Percentiles rank a stretch among this genome's conserved stretches.
phyloP scores from a whole-genome alignment of 2,329 filamentous ascomycete genomes.

The Trichophaea hybrida region DNA sequence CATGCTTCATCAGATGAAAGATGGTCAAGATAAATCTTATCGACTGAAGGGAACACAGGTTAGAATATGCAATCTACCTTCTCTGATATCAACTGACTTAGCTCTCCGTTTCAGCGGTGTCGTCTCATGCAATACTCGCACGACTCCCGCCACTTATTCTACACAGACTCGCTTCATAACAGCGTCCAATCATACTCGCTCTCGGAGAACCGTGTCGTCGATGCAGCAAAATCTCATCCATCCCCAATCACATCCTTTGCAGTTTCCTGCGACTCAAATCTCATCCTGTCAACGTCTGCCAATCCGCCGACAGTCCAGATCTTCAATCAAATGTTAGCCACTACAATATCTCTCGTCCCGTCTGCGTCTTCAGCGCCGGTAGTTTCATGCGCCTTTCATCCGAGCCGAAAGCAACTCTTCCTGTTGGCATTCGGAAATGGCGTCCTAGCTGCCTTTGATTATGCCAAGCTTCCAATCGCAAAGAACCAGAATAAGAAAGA shows the following conservation, averaged over 20 bases:
- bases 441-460: conserved; percentile 27
- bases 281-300: conserved; percentile 25
- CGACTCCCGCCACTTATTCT: conserved; percentile 25
- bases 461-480: conserved; percentile 21
- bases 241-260: conserved; percentile 25
- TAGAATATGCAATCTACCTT: neutral
- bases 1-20: conserved; percentile 25
- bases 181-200: conserved; percentile 27
- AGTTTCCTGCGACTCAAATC: conserved; percentile 25
- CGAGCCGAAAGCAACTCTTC: conserved; percentile 24
- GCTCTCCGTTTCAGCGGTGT: conserved; percentile 10
- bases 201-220: conserved; percentile 24
- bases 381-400: conserved; percentile 25
- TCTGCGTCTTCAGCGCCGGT: conserved; percentile 23
- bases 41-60: conserved; percentile 26
- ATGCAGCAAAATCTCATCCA: conserved; percentile 25
- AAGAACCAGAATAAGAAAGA: conserved; percentile 17
- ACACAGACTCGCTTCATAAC: conserved; percentile 26
- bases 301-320: conserved; percentile 25
- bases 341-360: conserved; percentile 24
- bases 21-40: conserved; percentile 27
- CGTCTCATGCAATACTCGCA: conserved; percentile 27
- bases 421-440: conserved; percentile 26
- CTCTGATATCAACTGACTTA: neutral
- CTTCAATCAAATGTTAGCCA: conserved; percentile 25